These are phyloP conservation scores for Solanum hybrid DNA, from an alignment of 305 asterid genomes.

Conservation along the genomic window DNA sequence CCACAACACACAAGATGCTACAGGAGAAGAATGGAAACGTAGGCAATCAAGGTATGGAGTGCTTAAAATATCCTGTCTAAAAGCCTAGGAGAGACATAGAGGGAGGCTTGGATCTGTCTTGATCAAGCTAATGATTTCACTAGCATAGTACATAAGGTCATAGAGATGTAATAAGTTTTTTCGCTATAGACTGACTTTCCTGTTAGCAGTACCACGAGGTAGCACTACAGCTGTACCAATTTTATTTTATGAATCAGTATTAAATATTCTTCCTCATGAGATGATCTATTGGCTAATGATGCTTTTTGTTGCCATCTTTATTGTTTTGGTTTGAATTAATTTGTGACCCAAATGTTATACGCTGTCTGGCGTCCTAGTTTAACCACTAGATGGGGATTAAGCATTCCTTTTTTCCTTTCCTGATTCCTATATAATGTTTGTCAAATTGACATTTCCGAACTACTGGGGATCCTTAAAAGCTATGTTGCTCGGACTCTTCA, in stretches of 20 bases:
- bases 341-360: neutral
- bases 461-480: neutral
- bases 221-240: neutral
- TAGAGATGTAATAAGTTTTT: neutral
- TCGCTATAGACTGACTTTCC: neutral
- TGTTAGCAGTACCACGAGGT: neutral
- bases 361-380: neutral
- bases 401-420: neutral
- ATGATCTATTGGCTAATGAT: neutral
- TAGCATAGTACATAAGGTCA: neutral
- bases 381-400: neutral
- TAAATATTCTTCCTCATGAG: neutral
- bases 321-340: neutral
- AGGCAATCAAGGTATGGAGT: neutral
- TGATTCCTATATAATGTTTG: neutral
- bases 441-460: neutral
- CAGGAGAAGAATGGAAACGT: neutral
- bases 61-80: neutral
- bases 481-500: neutral
- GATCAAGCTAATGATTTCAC: neutral
- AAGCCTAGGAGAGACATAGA: neutral
- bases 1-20: neutral
- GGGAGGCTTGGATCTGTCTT: neutral
- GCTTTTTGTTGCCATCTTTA: neutral
- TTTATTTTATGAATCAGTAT: neutral